Evolutionary conservation across 139 green algal genomes (phyloP).

Genomic region (Gonium pectorale): DNA sequence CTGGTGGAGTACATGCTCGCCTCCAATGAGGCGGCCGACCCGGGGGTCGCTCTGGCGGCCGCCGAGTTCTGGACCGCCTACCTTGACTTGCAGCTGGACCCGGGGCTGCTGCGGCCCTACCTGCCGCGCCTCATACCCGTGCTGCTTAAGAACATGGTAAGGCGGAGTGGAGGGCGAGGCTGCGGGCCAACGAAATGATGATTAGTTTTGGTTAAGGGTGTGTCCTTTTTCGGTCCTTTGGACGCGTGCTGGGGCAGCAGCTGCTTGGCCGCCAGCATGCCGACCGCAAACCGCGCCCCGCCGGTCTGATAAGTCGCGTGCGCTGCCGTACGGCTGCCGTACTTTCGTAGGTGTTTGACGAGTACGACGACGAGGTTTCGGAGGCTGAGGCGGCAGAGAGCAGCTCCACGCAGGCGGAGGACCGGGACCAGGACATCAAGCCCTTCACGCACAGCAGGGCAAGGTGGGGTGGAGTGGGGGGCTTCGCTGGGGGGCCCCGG

Average conservation of each 20-base stretch:
- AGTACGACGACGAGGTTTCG: constrained; percentile 90
- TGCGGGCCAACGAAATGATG: no score
- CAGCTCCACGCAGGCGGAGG: constrained; percentile 43
- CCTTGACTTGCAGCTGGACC: constrained; percentile 77
- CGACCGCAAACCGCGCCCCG: no score
- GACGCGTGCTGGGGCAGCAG: no score
- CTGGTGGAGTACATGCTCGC: constrained; percentile 97
- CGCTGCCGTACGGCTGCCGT: background rate
- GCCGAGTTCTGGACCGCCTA: constrained; percentile 96
- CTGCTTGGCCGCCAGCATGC: no score
- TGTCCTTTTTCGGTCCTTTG: no score
- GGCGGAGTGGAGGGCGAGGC: background rate
- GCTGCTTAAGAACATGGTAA: constrained; percentile 96
- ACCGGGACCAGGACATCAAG: constrained; percentile 79
- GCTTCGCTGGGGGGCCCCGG: background rate
- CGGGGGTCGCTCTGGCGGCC: constrained; percentile 90
- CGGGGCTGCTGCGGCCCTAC: constrained; percentile 78
- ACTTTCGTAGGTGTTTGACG: constrained; percentile 81
- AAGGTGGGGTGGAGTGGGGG: background rate
- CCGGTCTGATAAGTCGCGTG: no score
- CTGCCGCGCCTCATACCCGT: constrained; percentile 89
- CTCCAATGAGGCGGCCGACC: constrained; percentile 77
- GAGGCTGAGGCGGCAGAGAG: constrained; percentile 81
- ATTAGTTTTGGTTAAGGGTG: no score
- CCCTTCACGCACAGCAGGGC: constrained; percentile 54